Base-by-base conservation (phyloP, 306 rosid genomes). In the Begonia loranthoides region DNA sequence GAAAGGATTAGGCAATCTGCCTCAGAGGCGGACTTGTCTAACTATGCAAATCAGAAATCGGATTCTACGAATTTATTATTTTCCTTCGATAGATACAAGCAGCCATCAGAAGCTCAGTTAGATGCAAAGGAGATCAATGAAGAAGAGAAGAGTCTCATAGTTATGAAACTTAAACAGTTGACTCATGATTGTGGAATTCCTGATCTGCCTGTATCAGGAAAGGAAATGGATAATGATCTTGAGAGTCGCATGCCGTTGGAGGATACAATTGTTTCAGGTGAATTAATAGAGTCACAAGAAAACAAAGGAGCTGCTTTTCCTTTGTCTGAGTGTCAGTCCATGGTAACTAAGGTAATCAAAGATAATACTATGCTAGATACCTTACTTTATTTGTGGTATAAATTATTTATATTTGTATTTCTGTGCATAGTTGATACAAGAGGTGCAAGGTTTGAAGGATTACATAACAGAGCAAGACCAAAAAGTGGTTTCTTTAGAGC, bases 161-260 rank as follows among this genome's bases (percentile, higher is more conserved):
- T 49, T 24, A 64, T 15, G 62, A 82, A 79, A 71, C 73, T 90
- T 59, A 75, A 75, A 64, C 60, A 78, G 67, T 61, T 79, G 50
- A 61, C 77, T 64, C 57, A 19, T 53, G 55, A 45, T 21, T 17
- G 12, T 43, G 76, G 66, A 73, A 62, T 17, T 64, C 54, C 58
- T 62, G 49, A 41, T 33, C 15, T 56, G 52, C 59, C 73, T 41
- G 17, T 50, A 15, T 21, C 62, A 3, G 56, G 64, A 34, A 55
- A 52, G 41, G 60, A 15, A 28, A 45, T 69, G 2, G 72, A 49
- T 21, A 21, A 46, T 33, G 1, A 43, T 44, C 2, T 21, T 41
- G 40, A n/a, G 9, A 48, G 64, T 12, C 61, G 47, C 10, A 12
- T 17, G 11, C 54, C 17, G 12, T 47, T 41, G 50, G 56, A 59